Conservation (phyloP, 139 green algal genomes). For the Microglena sp. region DNA sequence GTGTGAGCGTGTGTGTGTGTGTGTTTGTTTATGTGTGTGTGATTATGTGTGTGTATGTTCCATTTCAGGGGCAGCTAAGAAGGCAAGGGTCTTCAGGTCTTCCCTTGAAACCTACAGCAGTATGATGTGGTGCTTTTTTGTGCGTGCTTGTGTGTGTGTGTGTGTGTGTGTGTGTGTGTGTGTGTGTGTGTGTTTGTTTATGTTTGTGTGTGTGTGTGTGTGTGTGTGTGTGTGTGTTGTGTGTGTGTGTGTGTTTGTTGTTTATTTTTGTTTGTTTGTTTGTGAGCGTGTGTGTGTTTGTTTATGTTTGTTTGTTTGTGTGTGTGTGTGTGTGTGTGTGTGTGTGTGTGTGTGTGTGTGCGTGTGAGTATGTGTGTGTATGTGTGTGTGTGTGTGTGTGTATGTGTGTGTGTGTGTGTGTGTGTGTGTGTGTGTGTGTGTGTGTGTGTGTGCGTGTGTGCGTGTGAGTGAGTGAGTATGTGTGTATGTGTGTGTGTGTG, state of each 20-base stretch:
- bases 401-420: slow-evolving; percentile 9
- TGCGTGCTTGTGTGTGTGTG: slow-evolving; percentile 1
- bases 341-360: background rate
- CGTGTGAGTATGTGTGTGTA: background rate
- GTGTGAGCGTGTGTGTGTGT: background rate
- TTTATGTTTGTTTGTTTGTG: background rate
- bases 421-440: slow-evolving; percentile 4
- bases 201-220: background rate
- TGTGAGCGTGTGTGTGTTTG: background rate
- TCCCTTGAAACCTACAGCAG: too few species aligned
- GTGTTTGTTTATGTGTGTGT: background rate
- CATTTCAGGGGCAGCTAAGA: slow-evolving; percentile 50
- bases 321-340: slow-evolving; percentile 1
- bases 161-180: slow-evolving; percentile 1
- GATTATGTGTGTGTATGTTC: background rate
- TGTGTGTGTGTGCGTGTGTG: slow-evolving; percentile 8
- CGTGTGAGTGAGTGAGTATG: slow-evolving; percentile 6
- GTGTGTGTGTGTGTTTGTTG: background rate
- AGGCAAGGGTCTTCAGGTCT: slow-evolving; percentile 80
- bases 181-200: background rate
- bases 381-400: background rate
- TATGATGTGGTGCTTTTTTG: background rate
- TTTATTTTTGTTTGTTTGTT: background rate
- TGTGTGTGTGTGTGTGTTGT: background rate
- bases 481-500: background rate